Conservation (phyloP, 2,329 filamentous ascomycete species). For the Xylariaceae sp. region DNA sequence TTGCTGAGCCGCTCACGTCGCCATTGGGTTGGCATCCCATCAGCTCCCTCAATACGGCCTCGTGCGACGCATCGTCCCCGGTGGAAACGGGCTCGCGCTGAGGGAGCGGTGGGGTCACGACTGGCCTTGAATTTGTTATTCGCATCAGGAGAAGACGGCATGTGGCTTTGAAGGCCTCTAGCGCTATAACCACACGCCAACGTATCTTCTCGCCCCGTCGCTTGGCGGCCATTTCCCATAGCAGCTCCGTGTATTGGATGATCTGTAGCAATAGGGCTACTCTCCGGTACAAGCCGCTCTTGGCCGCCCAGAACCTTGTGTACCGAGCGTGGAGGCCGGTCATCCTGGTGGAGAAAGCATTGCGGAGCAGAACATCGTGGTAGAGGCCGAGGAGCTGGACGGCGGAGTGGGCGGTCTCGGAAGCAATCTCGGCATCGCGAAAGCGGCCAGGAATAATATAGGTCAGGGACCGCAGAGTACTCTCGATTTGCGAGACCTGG, state of each 20-base stretch:
- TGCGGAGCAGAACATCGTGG: slow-evolving; percentile 80
- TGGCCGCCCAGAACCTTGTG: slow-evolving; percentile 62
- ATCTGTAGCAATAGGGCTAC: slow-evolving; percentile 81
- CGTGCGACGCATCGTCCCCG: slow-evolving; percentile 50
- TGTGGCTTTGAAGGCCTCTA: slow-evolving; percentile 82
- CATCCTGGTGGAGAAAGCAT: slow-evolving; percentile 51
- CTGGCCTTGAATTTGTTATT: slow-evolving; percentile 75
- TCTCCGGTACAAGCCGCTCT: slow-evolving; percentile 68
- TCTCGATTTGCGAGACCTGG: slow-evolving; percentile 93
- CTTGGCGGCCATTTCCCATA: slow-evolving; percentile 98
- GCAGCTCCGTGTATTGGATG: slow-evolving; percentile 87
- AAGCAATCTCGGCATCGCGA: slow-evolving; percentile 89
- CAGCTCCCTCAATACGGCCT: slow-evolving; percentile 35
- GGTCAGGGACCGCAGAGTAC: slow-evolving; percentile 82
- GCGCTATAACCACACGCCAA: slow-evolving; percentile 80
- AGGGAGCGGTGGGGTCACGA: slow-evolving; percentile 79
- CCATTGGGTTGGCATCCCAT: too few species aligned
- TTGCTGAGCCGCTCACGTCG: slow-evolving; percentile 42
- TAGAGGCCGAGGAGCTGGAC: slow-evolving; percentile 89
- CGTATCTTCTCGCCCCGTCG: slow-evolving; percentile 73
- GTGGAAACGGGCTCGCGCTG: slow-evolving; percentile 73
- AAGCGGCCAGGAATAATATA: slow-evolving; percentile 94
- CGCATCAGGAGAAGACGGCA: slow-evolving; percentile 77
- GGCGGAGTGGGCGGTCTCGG: slow-evolving; percentile 83
- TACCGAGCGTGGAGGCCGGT: slow-evolving; percentile 60